These are phyloP conservation scores for Gossypium herbaceum DNA, from an alignment of 345 rosid species.

Conservation along the genomic window DNA sequence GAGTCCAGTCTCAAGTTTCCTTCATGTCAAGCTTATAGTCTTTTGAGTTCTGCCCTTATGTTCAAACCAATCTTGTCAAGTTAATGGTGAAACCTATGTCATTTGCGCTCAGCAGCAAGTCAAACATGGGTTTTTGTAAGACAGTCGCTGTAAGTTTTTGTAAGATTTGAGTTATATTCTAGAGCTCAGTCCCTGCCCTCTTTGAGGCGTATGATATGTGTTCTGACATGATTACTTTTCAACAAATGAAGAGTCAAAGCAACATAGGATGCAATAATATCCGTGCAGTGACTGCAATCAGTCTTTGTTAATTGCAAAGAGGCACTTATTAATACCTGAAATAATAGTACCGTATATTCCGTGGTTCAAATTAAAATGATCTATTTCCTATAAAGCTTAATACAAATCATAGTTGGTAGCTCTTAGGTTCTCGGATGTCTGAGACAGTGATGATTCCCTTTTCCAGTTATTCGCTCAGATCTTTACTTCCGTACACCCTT, in stretches of 20 bases:
- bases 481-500: too few relatives aligned
- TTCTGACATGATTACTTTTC: not conserved
- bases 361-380: not conserved
- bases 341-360: not conserved
- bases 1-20: not conserved
- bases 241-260: not conserved
- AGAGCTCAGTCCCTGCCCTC: not conserved
- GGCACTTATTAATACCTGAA: not conserved
- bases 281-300: not conserved
- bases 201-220: not conserved
- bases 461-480: not conserved
- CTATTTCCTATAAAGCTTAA: not conserved
- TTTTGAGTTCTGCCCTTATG: not conserved
- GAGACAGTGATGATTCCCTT: not conserved
- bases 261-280: not conserved
- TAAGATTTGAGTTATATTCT: not conserved
- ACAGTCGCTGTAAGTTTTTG: not conserved
- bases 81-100: conserved; percentile 3
- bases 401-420: not conserved
- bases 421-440: not conserved
- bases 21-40: not conserved
- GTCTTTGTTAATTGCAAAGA: not conserved
- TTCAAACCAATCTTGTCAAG: not conserved
- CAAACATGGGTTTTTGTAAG: not conserved
- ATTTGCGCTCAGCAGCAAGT: not conserved